phyloP scores from a whole-genome alignment of 306 rosid genomes.

The Citrullus mucosospermus region DNA sequence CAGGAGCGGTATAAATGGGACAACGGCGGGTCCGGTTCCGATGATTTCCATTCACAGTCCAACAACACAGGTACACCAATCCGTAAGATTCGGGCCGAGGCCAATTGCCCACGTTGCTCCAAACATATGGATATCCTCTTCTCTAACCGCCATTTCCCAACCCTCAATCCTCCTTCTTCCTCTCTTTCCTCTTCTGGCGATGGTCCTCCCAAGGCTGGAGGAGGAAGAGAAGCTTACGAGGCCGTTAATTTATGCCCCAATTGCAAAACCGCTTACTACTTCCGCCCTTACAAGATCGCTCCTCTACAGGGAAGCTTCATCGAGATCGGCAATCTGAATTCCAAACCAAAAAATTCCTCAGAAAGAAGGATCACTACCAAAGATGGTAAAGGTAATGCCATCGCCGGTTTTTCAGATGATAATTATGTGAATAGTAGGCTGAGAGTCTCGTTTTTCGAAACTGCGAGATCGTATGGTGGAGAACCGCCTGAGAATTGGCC shows the following conservation, averaged over 20 bases:
- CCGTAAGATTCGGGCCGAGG: conserved; percentile 79
- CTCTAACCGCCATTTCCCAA: conserved; percentile 46
- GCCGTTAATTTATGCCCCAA: conserved; percentile 74
- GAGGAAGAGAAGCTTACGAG: conserved; percentile 20
- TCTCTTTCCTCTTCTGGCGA: not conserved
- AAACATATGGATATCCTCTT: conserved; percentile 62
- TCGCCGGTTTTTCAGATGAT: conserved; percentile 13
- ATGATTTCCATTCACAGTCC: conserved; percentile 18
- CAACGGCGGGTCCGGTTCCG: conserved; percentile 86
- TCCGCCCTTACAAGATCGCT: conserved; percentile 46
- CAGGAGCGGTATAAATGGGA: conserved; percentile 91
- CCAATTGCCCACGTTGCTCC: conserved; percentile 83
- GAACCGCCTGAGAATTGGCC: conserved; percentile 78
- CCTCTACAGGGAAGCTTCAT: conserved; percentile 83
- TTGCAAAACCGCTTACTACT: conserved; percentile 79
- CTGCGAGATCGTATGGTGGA: conserved; percentile 37
- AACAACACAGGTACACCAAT: not conserved
- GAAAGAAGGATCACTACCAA: conserved; percentile 23
- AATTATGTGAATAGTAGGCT: conserved; percentile 26
- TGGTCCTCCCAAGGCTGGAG: conserved; percentile 2
- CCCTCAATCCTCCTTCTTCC: conserved; percentile 16
- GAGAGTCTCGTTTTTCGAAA: conserved; percentile 48
- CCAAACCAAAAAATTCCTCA: conserved; percentile 17
- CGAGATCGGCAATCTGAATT: conserved; percentile 57
- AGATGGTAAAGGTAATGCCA: conserved; percentile 14